Base-by-base conservation (phyloP, 2,329 filamentous ascomycete species). In the Dryadomyces quercus-mongolicae region DNA sequence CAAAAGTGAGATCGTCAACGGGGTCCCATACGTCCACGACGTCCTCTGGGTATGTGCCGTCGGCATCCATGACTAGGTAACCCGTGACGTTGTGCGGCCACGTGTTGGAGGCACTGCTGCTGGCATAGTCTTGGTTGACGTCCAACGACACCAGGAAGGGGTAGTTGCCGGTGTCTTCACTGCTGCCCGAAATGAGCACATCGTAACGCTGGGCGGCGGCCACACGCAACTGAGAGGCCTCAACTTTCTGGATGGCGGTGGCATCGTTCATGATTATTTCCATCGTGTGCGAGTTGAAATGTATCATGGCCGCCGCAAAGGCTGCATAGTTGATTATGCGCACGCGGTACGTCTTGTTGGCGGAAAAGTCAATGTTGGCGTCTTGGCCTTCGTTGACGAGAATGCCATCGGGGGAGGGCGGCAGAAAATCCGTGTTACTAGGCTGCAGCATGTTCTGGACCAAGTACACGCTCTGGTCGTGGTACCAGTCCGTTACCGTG, bases 1-100 rank as follows among this genome's bases (percentile, higher is more conserved):
- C 68, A 10, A 88, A 74, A 1, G 67, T 68, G 36, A 78, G 73
- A 59, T 88, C 85, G 61, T 89, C 82, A 55, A 78, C 76, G 1
- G 83, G 81, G 44, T 77, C 56, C 60, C 67, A 74, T 18, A 59
- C 56, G 16, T 64, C 49, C 18, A 74, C 66, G 5, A 65, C 61
- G 4, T 70, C 63, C 20, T 59, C 56, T 42, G 60, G 58, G 43
- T 63, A 62, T 16, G 66, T 57, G 34, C 63, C 61, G 16, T 58
- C 58, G 0, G 61, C 52, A 53, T 72, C 63, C 58, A 68, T 70
- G 18, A 74, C 64, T 6, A 76, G 64, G 55, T 71, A 66, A 4
- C 72, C 74, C 0, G 74, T 76, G 55, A 65, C 64, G 61, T 76
- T 76, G 57, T 65, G 60, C 1, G 60, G 60, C 65, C 67, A 73